Evolutionary conservation across 108 stramenopile species (phyloP).

Genomic region (Stephanodiscus triporus): DNA sequence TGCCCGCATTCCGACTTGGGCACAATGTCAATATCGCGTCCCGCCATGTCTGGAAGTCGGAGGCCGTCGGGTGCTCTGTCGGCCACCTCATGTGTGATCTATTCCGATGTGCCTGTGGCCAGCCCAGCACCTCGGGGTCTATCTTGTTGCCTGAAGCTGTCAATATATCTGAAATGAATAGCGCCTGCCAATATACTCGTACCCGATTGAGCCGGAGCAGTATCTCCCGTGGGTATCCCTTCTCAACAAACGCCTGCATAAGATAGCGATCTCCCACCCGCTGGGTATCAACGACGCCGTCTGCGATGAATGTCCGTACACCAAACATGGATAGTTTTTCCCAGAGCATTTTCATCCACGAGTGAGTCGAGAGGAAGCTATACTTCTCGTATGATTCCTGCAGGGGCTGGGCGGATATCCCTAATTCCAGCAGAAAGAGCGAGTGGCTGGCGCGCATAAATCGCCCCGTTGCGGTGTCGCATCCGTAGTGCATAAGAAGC

Average conservation of each 20-base stretch:
- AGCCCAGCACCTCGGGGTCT: not conserved
- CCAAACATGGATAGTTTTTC: not conserved
- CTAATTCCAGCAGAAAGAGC: not conserved
- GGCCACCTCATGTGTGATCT: not conserved
- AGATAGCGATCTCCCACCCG: not conserved
- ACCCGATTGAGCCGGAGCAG: not conserved
- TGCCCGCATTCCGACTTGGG: not conserved
- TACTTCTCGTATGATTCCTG: not conserved
- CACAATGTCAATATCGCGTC: not conserved
- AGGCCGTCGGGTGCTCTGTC: not conserved
- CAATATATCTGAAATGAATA: not conserved
- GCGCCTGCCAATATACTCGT: not conserved
- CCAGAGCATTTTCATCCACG: conserved; percentile 1
- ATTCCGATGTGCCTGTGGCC: not conserved
- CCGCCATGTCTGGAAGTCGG: not conserved
- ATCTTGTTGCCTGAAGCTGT: not conserved
- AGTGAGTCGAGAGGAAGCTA: not conserved
- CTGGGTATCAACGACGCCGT: too few relatives aligned
- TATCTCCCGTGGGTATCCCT: not conserved
- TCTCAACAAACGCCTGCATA: not conserved
- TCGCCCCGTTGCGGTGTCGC: not conserved
- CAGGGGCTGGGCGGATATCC: not conserved
- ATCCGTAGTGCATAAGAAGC: not conserved
- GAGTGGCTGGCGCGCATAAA: not conserved
- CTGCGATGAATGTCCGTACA: not conserved